A percentile compares a stretch with the other conserved stretches of the same genome.
phyloP scores from a whole-genome alignment of 2,329 filamentous ascomycete genomes.

The Fusarium chaquense region DNA sequence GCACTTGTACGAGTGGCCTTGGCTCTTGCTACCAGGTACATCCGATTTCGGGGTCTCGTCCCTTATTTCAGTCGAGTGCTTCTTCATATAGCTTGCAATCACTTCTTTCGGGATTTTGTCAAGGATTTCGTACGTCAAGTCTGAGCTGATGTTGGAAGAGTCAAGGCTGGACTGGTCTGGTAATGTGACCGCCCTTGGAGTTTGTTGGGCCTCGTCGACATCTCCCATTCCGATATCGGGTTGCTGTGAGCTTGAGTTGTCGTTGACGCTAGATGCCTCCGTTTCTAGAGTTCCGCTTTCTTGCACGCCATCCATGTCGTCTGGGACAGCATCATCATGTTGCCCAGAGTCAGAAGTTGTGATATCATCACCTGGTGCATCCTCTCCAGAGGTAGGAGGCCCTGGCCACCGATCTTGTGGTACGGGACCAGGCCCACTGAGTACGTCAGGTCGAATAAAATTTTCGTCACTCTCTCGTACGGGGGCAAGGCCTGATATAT shows the following conservation, averaged over 20 bases:
- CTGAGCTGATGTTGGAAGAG: slow-evolving; percentile 1
- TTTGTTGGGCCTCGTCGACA: slow-evolving; percentile 23
- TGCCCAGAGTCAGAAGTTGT: slow-evolving; percentile 18
- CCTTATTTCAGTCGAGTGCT: slow-evolving; percentile 14
- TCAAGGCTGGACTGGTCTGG: neutral
- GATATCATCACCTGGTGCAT: slow-evolving; percentile 16
- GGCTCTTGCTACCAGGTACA: slow-evolving; percentile 19
- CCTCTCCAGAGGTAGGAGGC: slow-evolving; percentile 10
- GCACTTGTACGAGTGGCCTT: slow-evolving; percentile 50
- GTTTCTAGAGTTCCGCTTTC: neutral
- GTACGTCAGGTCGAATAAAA: slow-evolving; percentile 30
- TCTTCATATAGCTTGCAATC: slow-evolving; percentile 50
- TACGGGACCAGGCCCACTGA: slow-evolving; percentile 17
- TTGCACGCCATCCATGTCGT: slow-evolving; percentile 25
- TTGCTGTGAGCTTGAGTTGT: slow-evolving; percentile 11
- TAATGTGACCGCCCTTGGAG: neutral
- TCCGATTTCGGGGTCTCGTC: slow-evolving; percentile 29
- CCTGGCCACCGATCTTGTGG: slow-evolving; percentile 1
- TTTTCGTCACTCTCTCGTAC: slow-evolving; percentile 36
- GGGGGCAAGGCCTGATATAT: slow-evolving; percentile 24
- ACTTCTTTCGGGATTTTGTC: slow-evolving; percentile 49
- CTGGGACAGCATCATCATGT: neutral
- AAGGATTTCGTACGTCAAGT: slow-evolving; percentile 42
- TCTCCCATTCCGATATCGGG: slow-evolving; percentile 37
- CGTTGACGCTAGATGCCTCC: neutral